A percentile compares a stretch with the other conserved stretches of the same genome.
Evolutionary conservation across 1,139 yeast genomes (phyloP).

Genomic region (Suhomyces terraborum): DNA sequence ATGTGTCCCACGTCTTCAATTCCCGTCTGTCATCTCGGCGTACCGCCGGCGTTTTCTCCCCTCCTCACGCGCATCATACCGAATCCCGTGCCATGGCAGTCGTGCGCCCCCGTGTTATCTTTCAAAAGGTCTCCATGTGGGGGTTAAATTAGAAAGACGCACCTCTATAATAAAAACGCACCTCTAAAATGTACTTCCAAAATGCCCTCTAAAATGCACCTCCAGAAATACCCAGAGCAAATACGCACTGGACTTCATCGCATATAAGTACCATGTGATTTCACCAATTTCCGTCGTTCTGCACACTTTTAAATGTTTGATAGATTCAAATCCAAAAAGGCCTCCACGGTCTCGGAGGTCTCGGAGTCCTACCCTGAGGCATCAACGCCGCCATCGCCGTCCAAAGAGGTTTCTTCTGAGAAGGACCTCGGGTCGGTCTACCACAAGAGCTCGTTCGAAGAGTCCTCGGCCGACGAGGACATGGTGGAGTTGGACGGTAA

Average conservation of each 20-base stretch:
- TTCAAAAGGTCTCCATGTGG: background rate
- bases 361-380: background rate
- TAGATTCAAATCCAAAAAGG: background rate
- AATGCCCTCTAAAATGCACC: too few species aligned
- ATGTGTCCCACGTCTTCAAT: too few species aligned
- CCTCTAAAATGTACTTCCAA: too few species aligned
- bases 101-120: background rate
- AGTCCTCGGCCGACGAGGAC: constrained; percentile 16
- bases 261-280: background rate
- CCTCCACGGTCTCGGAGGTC: constrained; percentile 1
- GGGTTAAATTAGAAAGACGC: too few species aligned
- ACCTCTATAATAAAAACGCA: too few species aligned
- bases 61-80: too few species aligned
- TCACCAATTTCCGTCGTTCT: background rate
- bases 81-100: too few species aligned
- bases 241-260: background rate
- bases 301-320: background rate
- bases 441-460: constrained; percentile 11
- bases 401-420: background rate
- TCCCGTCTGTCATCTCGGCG: too few species aligned
- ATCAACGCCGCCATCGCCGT: background rate
- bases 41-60: background rate
- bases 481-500: constrained; percentile 24
- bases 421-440: constrained; percentile 9
- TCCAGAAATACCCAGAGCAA: background rate